Base-by-base conservation (phyloP, 805 yeast genomes). In the Diddensiella transvaalensis region DNA sequence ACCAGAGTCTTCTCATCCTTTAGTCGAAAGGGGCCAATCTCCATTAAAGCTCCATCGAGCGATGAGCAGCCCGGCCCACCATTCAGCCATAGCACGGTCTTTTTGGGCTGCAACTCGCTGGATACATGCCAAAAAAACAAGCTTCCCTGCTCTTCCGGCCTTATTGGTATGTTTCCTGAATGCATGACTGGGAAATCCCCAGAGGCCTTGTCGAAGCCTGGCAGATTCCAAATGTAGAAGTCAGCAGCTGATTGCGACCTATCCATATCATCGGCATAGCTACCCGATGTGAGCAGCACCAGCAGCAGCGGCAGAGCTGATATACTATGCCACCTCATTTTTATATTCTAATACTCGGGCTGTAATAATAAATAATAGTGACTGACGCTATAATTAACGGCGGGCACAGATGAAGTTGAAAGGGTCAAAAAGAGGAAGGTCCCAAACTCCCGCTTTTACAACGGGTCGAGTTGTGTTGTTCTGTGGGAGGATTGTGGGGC, bases 31-130 rank as follows among this genome's bases (percentile, higher is more conserved):
- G 99, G 98, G 0, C 99, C 99, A 2, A 82, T 69, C 65, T 93
- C 99, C 79, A 90, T 79, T 54, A 93, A 63, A 0, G 96, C 96
- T 13, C 99, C 99, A 67, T 93, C 99, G 93, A 91, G 81, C 0
- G 97, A 89, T 1, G 96, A 89, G 65, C 99, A 93, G 0, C 99
- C 99, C 0, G 99, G 99, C 0, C 99, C 99, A 35, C 99, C 99
- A 64, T 93, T 93, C 19, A 93, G 74, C 98, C 99, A 93, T 47
- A 93, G 75, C 21, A 72, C 54, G 2, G 72, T 70, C 19, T 57
- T 60, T 4, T 61, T 66, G 32, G 62, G 63, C 13, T 65, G 59
- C 3, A 62, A 59, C 46, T 60, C 55, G 22, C 62, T 57, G 39
- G 66, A 68, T 47, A 82, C 83, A 59, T 78, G 79, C 96, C 96